These are phyloP conservation scores for Neurospora intermedia DNA, from an alignment of 495 filamentous ascomycete genomes.

Conservation along the genomic window DNA sequence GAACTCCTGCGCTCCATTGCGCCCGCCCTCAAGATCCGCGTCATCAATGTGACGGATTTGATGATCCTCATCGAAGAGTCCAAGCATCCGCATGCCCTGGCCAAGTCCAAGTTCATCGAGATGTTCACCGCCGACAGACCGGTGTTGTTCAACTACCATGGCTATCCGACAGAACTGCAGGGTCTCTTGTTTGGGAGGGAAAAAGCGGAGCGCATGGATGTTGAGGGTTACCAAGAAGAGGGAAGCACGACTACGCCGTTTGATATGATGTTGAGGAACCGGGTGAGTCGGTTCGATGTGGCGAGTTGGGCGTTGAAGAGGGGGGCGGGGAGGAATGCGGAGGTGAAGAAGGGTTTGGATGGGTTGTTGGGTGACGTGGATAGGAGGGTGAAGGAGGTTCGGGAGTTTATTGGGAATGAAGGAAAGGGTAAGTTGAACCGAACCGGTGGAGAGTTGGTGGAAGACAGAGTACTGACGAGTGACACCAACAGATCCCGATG, in stretches of 20 bases:
- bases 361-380: conserved; percentile 38
- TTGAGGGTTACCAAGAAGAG: conserved; percentile 60
- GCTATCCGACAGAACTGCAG: conserved; percentile 52
- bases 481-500: conserved; percentile 43
- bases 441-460: too few species aligned
- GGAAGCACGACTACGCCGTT: conserved; percentile 65
- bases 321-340: conserved; percentile 30
- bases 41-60: conserved; percentile 65
- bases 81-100: conserved; percentile 52
- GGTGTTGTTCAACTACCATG: conserved; percentile 65
- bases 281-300: conserved; percentile 53
- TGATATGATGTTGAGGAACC: conserved; percentile 63
- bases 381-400: conserved; percentile 39
- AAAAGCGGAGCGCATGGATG: conserved; percentile 38
- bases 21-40: conserved; percentile 48
- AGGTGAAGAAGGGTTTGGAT: conserved; percentile 37
- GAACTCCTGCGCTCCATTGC: conserved; percentile 42
- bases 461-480: background rate
- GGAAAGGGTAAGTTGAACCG: conserved; percentile 28
- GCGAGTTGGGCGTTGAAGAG: conserved; percentile 42
- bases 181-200: conserved; percentile 53
- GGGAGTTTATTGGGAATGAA: conserved; percentile 45
- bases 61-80: conserved; percentile 54
- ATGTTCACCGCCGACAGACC: conserved; percentile 51
- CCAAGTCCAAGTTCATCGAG: conserved; percentile 39